Conservation (phyloP, 345 rosid species). For the Mercurialis annua region DNA sequence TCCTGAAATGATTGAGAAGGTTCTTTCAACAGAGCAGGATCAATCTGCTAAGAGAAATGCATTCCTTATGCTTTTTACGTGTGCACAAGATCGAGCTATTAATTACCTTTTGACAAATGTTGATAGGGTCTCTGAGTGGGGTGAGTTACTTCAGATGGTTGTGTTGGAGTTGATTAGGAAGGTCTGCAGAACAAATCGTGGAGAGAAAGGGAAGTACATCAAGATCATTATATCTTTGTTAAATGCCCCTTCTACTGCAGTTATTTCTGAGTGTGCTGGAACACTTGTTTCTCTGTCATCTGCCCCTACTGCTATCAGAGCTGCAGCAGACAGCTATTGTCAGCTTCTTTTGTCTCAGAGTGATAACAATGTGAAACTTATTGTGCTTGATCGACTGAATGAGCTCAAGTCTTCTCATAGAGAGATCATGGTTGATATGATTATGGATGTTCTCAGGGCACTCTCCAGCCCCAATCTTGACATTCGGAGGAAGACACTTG, state of each 20-base stretch:
- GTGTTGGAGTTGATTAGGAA: conserved; percentile 70
- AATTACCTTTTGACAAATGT: conserved; percentile 61
- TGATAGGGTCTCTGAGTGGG: conserved; percentile 70
- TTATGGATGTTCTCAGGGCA: conserved; percentile 92
- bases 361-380: conserved; percentile 87
- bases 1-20: conserved; percentile 75
- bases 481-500: conserved; percentile 78
- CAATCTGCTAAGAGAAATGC: conserved; percentile 74
- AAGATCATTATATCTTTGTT: conserved; percentile 67
- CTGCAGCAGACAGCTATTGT: conserved; percentile 80
- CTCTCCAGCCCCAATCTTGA: conserved; percentile 86
- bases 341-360: conserved; percentile 85
- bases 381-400: conserved; percentile 75
- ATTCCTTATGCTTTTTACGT: conserved; percentile 71
- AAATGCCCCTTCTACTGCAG: conserved; percentile 71
- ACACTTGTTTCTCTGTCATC: conserved; percentile 87
- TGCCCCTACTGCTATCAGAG: conserved; percentile 81
- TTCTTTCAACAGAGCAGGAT: conserved; percentile 63
- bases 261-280: conserved; percentile 68
- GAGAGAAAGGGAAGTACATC: conserved; percentile 71
- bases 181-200: conserved; percentile 59
- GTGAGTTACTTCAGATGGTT: conserved; percentile 72
- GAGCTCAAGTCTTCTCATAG: conserved; percentile 68
- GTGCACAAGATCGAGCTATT: conserved; percentile 65
- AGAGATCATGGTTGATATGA: conserved; percentile 79